These are phyloP conservation scores for Dothidotthia symphoricarpi DNA, from an alignment of 2,329 filamentous ascomycete species.

Conservation along the genomic window DNA sequence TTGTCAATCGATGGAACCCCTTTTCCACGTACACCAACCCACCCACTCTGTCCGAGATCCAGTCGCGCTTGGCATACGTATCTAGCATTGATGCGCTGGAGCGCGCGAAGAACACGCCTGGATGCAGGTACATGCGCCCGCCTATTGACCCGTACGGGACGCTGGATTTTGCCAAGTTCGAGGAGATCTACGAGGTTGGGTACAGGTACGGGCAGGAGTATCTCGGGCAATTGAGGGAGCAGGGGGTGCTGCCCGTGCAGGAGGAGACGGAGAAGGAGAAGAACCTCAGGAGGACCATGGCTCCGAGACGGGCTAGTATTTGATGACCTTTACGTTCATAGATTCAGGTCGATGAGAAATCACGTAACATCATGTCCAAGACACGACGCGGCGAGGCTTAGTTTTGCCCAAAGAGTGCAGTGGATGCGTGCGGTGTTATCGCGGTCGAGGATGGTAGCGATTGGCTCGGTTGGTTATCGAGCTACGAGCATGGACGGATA, in stretches of 20 bases:
- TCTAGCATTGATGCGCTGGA: slow-evolving; percentile 92
- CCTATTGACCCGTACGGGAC: slow-evolving; percentile 93
- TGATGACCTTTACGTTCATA: too few species aligned
- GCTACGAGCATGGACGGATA: too few species aligned
- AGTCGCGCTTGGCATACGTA: slow-evolving; percentile 91
- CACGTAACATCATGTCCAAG: too few species aligned
- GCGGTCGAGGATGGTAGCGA: too few species aligned
- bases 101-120: slow-evolving; percentile 83
- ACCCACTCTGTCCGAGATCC: slow-evolving; percentile 92
- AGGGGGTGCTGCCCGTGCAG: slow-evolving; percentile 67
- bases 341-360: too few species aligned
- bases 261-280: slow-evolving; percentile 53
- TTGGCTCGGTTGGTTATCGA: too few species aligned
- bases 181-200: slow-evolving; percentile 90
- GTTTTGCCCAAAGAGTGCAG: too few species aligned
- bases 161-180: slow-evolving; percentile 94
- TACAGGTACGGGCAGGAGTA: slow-evolving; percentile 83
- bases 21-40: slow-evolving; percentile 87
- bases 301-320: slow-evolving; percentile 44
- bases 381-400: too few species aligned
- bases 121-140: slow-evolving; percentile 94
- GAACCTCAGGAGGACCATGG: slow-evolving; percentile 54
- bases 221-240: slow-evolving; percentile 70
- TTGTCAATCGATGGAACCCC: slow-evolving; percentile 95
- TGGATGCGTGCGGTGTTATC: too few species aligned